Evolutionary conservation across 139 green algal species (phyloP), one percentile per base, ranked within the genome.

Genomic region (Coelastrella sp.): DNA sequence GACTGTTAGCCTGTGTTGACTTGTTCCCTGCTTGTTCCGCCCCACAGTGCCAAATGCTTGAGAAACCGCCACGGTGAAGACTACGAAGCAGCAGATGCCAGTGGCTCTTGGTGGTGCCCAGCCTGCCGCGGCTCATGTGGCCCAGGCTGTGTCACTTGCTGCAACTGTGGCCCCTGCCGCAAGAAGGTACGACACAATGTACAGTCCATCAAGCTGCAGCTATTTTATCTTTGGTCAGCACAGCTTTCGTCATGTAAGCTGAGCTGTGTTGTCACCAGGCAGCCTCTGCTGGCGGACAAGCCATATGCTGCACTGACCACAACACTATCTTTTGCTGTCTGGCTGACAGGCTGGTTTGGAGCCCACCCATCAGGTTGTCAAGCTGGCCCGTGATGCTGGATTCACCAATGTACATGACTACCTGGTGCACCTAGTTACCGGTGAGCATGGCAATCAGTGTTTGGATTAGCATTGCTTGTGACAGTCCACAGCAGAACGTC

Each of bases 371-470:
- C 95, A 98, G 89, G 86, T 98, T 13, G 90, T 95, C 60, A 85
- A 84, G 14, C 76, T 92, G 59, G 95, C 94, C 4, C 87, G 94
- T 32, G 89, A 80, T 5, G 90, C 92, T 7, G 96, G 96, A 77
- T 98, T 97, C 85, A 90, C 64, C 68, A 97, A 98, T 91, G 96
- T 96, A 64, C 96, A 98, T 87, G 96, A 98, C 93, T 98, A 95
- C 90, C 92, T 98, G 85, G 95, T 98, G 60, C 90, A 96, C 85
- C 77, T 91, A 20, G 88, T 89, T 13, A 97, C 96, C 8, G 93
- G 95, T 86, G 64, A 60, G 92, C 54, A 20, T 59, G 19, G 32
- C 1, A 47, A 47, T 47, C 32, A 47, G 32, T 47, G 32, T 47
- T 47, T 47, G 32, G 32, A 47, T 47, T 1, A 47, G 32, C 32